phyloP scores from a whole-genome alignment of 345 rosid species.

The Hibiscus trionum region DNA sequence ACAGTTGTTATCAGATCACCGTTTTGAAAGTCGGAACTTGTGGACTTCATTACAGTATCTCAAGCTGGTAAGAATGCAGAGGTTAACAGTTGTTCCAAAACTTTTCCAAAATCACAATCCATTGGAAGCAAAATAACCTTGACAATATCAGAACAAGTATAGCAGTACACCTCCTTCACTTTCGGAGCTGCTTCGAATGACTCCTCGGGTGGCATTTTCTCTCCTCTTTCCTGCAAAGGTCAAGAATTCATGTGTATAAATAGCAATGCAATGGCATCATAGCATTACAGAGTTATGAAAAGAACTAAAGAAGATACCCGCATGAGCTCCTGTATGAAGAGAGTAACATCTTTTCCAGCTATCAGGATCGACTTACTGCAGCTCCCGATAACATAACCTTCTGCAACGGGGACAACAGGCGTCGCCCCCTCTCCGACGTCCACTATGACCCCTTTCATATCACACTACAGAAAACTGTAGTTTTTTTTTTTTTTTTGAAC shows the following conservation, averaged over 20 bases:
- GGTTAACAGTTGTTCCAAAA: neutral
- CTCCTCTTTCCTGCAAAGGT: conserved; percentile 84
- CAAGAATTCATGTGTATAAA: neutral
- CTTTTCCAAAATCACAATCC: neutral
- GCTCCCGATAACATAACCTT: conserved; percentile 95
- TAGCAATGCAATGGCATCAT: neutral
- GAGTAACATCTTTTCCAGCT: conserved; percentile 85
- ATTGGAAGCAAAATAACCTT: conserved; percentile 45
- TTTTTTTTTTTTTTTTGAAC: too few species aligned
- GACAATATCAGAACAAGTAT: conserved; percentile 90
- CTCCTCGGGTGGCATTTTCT: conserved; percentile 93
- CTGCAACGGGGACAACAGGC: conserved; percentile 94
- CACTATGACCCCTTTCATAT: conserved; percentile 99
- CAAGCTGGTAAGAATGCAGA: conserved; percentile 1
- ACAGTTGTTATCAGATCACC: neutral
- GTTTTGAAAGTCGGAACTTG: neutral
- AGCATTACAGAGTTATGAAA: neutral
- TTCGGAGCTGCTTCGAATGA: conserved; percentile 89
- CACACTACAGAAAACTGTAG: conserved; percentile 55
- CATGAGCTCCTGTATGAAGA: conserved; percentile 93
- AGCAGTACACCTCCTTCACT: conserved; percentile 90
- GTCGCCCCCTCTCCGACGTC: conserved; percentile 99
- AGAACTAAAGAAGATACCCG: conserved; percentile 43
- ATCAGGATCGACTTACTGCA: conserved; percentile 86
- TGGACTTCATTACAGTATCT: neutral